These are phyloP conservation scores for Mitragyna speciosa DNA, from an alignment of 257 asterid genomes.

Conservation along the genomic window DNA sequence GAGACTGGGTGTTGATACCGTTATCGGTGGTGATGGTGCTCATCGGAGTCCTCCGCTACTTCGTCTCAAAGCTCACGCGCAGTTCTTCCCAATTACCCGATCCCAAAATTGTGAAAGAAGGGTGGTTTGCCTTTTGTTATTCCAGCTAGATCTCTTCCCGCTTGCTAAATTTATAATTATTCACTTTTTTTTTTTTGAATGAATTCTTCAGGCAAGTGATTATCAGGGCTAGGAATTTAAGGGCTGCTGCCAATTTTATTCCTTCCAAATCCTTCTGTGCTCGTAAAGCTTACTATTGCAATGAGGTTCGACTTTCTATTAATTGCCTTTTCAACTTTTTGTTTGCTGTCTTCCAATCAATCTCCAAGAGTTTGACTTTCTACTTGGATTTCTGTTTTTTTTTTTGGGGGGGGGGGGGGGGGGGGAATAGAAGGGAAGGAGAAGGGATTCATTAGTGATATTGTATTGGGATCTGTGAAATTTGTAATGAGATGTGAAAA, in stretches of 20 bases:
- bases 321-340: too few relatives aligned
- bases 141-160: too few relatives aligned
- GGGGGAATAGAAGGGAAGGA: neutral
- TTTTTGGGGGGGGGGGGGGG: too few relatives aligned
- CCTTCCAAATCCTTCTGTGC: slow-evolving; percentile 93
- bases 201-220: slow-evolving; percentile 66
- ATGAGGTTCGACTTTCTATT: slow-evolving; percentile 57
- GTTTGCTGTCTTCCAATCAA: neutral
- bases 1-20: slow-evolving; percentile 96
- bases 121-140: slow-evolving; percentile 35
- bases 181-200: neutral
- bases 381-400: neutral
- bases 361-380: neutral
- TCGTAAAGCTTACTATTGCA: slow-evolving; percentile 72
- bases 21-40: slow-evolving; percentile 93
- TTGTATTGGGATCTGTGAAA: neutral
- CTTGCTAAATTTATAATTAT: neutral
- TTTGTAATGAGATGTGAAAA: neutral
- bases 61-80: slow-evolving; percentile 89
- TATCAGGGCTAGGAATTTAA: slow-evolving; percentile 90
- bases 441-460: slow-evolving; percentile 7
- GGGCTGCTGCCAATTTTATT: slow-evolving; percentile 89
- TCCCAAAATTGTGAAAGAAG: slow-evolving; percentile 86
- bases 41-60: slow-evolving; percentile 89
- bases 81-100: slow-evolving; percentile 74